Base-by-base conservation (phyloP, 345 rosid species). In the Pistacia atlantica region DNA sequence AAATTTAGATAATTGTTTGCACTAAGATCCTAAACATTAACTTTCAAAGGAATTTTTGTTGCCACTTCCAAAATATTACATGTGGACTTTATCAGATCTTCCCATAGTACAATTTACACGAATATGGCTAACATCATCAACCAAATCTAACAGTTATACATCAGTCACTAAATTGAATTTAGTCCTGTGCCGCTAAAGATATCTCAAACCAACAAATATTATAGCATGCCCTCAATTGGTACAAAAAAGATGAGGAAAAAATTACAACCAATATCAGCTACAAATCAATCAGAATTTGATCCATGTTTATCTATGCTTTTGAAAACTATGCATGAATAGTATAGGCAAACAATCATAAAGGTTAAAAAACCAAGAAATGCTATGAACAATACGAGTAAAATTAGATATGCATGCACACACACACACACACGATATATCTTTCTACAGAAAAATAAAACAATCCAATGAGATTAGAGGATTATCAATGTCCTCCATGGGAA, bases 381-480 rank as follows among this genome's bases (percentile, higher is more conserved):
- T 68, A 79, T 79, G 59, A 75, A 63, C 75, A 42, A 42, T 5
- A 69, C 12, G 18, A 75, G 54, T 13, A 25, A 25, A 33, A 16
- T 6, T 45, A 5, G n/a, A 75, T 60, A 65, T 45, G 52, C 31
- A 74, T 61, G 28, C 69, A 13, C 73, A 70, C 78, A 69, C 59
- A 63, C 70, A 46, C 63, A 67, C 12, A 20, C 1, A 3, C n/a
- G n/a, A n/a, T n/a, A n/a, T n/a, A 33, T 28, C 17, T 71, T 37
- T 81, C 77, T 85, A 91, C n/a, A 94, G 87, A 80, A 94, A 94
- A 66, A 94, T 92, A 79, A 92, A 94, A 77, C 98, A 94, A 84
- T 94, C 98, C 86, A 94, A 86, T 77, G 97, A 92, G 72, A 94
- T 91, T 28, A 86, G 85, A 75, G 97, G 98, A 68, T 89, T 92